Conservation (phyloP, 1,284 basidiomycete species). For the Vanrija sp. region DNA sequence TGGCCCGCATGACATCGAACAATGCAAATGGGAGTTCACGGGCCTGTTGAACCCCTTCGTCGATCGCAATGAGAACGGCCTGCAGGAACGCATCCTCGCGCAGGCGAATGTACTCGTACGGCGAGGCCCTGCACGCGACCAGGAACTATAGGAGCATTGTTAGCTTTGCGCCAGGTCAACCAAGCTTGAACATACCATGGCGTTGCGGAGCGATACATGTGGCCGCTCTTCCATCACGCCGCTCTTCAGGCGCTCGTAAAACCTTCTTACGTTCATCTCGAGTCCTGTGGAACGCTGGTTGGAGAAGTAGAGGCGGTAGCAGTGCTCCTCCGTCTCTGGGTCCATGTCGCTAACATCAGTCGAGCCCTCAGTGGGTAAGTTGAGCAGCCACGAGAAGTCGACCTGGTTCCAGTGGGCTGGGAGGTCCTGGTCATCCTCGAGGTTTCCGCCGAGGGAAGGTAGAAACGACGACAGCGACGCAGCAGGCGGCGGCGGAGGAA, state of each 20-base stretch:
- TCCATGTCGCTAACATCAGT: not conserved
- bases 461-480: not conserved
- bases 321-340: not conserved
- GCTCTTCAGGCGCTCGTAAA: conserved; percentile 12
- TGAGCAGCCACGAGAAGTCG: conserved; percentile 15
- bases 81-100: conserved; percentile 5
- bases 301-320: conserved; percentile 15
- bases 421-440: conserved; percentile 2
- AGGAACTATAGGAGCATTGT: conserved; percentile 1
- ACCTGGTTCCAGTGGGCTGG: conserved; percentile 7
- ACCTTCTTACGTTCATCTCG: conserved; percentile 15
- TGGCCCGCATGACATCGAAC: conserved; percentile 10
- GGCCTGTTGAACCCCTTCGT: not conserved
- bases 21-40: not conserved
- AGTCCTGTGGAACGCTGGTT: conserved; percentile 6
- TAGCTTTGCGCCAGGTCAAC: too few species aligned
- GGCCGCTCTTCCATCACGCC: not conserved
- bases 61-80: not conserved
- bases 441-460: not conserved
- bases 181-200: not conserved
- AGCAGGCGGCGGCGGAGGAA: too few species aligned
- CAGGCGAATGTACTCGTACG: conserved; percentile 3
- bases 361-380: not conserved
- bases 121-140: conserved; percentile 5
- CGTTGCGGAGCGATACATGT: conserved; percentile 10